Conservation (phyloP, 768 basidiomycete species). For the Tylopilus sp. region DNA sequence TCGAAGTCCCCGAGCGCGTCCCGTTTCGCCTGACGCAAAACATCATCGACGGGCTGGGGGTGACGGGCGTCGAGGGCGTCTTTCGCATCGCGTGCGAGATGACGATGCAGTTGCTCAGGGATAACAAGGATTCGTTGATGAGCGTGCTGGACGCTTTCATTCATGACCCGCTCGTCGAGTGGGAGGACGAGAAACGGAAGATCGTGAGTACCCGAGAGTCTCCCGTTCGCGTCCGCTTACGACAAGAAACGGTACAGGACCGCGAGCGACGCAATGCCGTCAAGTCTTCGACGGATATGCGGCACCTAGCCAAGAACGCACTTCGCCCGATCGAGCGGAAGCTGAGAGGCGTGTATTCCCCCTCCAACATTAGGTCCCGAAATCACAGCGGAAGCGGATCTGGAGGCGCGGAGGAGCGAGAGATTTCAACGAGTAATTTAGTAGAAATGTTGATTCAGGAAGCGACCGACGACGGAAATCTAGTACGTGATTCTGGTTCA, state of each 20-base stretch:
- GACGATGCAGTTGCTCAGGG: constrained; percentile 79
- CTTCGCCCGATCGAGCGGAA: constrained; percentile 83
- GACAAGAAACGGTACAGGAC: constrained; percentile 33
- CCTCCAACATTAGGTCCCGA: constrained; percentile 43
- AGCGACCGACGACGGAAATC: constrained; percentile 68
- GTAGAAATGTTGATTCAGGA: constrained; percentile 92
- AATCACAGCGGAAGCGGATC: constrained; percentile 24
- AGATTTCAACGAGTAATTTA: constrained; percentile 75
- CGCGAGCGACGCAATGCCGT: constrained; percentile 45
- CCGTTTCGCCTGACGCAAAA: constrained; percentile 96
- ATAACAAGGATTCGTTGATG: constrained; percentile 91
- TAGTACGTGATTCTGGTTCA: constrained; percentile 45
- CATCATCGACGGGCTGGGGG: constrained; percentile 85
- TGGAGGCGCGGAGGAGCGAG: constrained; percentile 30
- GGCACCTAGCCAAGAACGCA: constrained; percentile 67
- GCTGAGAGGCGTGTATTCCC: constrained; percentile 65
- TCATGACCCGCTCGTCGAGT: constrained; percentile 95
- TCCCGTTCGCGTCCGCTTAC: not conserved
- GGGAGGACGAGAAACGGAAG: constrained; percentile 80
- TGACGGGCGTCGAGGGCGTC: constrained; percentile 91
- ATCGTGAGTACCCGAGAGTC: constrained; percentile 37
- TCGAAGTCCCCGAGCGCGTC: constrained; percentile 88
- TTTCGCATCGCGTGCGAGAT: constrained; percentile 92
- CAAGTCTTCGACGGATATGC: constrained; percentile 53
- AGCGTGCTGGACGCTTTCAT: constrained; percentile 95